These are phyloP conservation scores for Tolypocladium tropicale DNA, from an alignment of 2,329 filamentous ascomycete species.

Conservation along the genomic window DNA sequence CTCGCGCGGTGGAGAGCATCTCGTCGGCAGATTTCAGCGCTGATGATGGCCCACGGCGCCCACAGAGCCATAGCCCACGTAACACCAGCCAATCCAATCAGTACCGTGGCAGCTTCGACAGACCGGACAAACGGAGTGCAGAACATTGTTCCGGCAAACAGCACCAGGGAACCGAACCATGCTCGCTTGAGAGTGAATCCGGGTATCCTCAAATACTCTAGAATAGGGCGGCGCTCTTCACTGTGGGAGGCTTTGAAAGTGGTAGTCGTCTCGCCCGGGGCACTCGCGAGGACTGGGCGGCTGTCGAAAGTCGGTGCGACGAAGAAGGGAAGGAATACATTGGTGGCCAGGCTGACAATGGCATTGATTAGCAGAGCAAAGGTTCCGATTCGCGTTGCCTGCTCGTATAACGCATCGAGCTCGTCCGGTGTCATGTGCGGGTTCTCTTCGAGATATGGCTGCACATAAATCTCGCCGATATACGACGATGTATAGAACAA, in stretches of 20 bases:
- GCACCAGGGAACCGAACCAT: conserved; percentile 77
- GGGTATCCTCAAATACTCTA: conserved; percentile 62
- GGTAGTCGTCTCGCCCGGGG: conserved; percentile 15
- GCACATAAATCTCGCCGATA: conserved; percentile 84
- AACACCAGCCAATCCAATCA: conserved; percentile 76
- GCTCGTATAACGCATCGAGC: conserved; percentile 71
- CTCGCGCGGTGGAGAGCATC: conserved; percentile 47
- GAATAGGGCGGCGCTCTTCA: conserved; percentile 27
- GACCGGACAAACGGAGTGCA: conserved; percentile 69
- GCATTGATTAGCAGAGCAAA: conserved; percentile 86
- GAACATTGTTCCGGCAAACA: conserved; percentile 75
- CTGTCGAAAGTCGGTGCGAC: conserved; percentile 69
- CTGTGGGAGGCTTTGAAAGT: conserved; percentile 10
- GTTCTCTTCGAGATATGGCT: conserved; percentile 67
- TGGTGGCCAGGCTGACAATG: conserved; percentile 70
- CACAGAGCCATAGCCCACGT: conserved; percentile 90
- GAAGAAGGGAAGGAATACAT: conserved; percentile 76
- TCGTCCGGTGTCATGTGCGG: conserved; percentile 68
- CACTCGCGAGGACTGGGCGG: conserved; percentile 20
- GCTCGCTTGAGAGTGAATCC: conserved; percentile 78
- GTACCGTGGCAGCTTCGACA: conserved; percentile 59
- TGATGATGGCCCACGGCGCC: conserved; percentile 93
- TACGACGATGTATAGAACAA: conserved; percentile 94
- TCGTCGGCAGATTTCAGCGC: conserved; percentile 77
- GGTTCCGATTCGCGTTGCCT: conserved; percentile 77